phyloP scores from a whole-genome alignment of 148 eudicot species.

The Agrostemma githago region DNA sequence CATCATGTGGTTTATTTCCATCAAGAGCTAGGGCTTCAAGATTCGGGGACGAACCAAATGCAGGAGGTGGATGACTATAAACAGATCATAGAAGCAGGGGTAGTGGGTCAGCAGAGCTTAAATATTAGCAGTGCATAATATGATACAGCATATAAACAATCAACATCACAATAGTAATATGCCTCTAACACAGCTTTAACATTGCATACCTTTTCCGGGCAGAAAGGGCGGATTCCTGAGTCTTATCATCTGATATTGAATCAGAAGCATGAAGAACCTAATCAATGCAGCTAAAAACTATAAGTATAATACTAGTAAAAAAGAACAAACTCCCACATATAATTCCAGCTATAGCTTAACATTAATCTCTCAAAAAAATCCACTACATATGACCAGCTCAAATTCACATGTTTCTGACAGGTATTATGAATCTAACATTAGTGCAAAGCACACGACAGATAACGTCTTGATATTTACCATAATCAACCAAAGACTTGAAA shows the following conservation, averaged over 20 bases:
- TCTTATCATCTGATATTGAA: constrained; percentile 41
- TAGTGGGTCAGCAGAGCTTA: constrained; percentile 13
- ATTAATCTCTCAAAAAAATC: neutral
- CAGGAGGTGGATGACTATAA: constrained; percentile 85
- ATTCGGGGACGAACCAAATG: constrained; percentile 95
- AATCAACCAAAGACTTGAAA: neutral
- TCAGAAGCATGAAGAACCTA: constrained; percentile 63
- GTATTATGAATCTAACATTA: neutral
- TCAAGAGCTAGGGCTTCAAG: constrained; percentile 95
- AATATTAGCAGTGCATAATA: neutral
- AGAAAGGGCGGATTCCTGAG: constrained; percentile 30
- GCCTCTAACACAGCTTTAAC: constrained; percentile 9
- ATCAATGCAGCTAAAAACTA: constrained; percentile 18
- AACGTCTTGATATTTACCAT: neutral
- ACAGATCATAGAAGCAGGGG: constrained; percentile 14
- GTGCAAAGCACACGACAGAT: neutral
- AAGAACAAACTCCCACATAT: neutral
- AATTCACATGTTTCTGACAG: neutral
- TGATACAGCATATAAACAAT: neutral
- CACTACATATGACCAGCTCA: neutral
- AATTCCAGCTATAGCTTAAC: neutral
- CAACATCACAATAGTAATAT: neutral
- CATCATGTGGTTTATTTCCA: constrained; percentile 49
- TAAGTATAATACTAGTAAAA: neutral
- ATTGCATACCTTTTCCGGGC: constrained; percentile 46